A percentile compares a stretch with the other conserved stretches of the same genome.
Conservation (phyloP, 208 protist species). For the Leptomonas pyrrhocoris region DNA sequence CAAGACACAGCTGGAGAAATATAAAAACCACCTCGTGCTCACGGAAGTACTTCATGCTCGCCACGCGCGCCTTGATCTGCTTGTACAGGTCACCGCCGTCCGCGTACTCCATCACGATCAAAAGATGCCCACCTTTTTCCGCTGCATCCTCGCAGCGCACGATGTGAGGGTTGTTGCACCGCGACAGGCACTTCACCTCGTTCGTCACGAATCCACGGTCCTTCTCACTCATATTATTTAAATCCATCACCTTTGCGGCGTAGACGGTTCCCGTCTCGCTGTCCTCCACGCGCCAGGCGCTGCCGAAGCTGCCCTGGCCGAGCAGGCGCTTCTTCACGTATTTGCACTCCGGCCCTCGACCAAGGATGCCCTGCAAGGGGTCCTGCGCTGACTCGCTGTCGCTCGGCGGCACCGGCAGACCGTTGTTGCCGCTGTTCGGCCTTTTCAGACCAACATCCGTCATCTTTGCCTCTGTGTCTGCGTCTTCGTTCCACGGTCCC, state of each 20-base stretch:
- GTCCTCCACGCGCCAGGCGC: conserved; percentile 85
- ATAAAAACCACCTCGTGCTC: conserved; percentile 89
- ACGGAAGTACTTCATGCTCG: conserved; percentile 68
- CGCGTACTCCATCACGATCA: conserved; percentile 91
- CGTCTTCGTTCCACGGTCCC: too few species aligned
- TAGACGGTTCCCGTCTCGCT: conserved; percentile 62
- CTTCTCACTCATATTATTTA: conserved; percentile 86
- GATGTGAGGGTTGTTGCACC: conserved; percentile 92
- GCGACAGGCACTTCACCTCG: conserved; percentile 92
- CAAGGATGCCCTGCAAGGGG: conserved; percentile 77
- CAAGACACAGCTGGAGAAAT: conserved; percentile 83
- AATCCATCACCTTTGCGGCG: conserved; percentile 93
- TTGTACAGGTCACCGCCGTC: conserved; percentile 83
- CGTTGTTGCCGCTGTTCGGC: conserved; percentile 38
- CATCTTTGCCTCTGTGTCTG: conserved; percentile 9
- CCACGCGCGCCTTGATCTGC: conserved; percentile 81
- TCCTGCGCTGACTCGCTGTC: conserved; percentile 40
- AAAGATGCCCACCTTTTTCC: conserved; percentile 66
- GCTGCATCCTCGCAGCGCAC: conserved; percentile 75
- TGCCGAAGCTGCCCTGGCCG: conserved; percentile 93
- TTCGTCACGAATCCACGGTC: conserved; percentile 93
- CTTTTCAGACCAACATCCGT: conserved; percentile 34
- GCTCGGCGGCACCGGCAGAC: conserved; percentile 65
- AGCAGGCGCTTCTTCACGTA: conserved; percentile 90
- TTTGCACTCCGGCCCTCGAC: conserved; percentile 57